A percentile compares a stretch with the other conserved stretches of the same genome.
Evolutionary conservation across 2,329 filamentous ascomycete species (phyloP).

Genomic region (Diaporthe citriasiana): DNA sequence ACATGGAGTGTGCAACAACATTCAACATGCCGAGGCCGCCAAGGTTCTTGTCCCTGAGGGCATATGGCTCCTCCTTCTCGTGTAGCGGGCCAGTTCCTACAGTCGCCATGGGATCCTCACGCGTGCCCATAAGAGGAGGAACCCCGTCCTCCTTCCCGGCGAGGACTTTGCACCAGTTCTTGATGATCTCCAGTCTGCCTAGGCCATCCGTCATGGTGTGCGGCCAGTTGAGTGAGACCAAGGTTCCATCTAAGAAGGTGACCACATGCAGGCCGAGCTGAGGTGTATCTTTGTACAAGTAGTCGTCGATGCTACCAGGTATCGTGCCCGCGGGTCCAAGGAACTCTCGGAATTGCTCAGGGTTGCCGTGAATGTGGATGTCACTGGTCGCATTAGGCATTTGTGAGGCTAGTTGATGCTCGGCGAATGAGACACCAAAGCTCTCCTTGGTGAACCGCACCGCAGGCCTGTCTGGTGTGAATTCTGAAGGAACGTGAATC

Average conservation of each 20-base stretch:
- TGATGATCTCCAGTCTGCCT: conserved; percentile 57
- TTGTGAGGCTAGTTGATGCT: conserved; percentile 57
- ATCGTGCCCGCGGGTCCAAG: conserved; percentile 47
- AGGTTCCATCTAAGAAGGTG: conserved; percentile 63
- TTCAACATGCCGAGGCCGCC: conserved; percentile 48
- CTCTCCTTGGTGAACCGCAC: conserved; percentile 56
- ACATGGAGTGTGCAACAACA: conserved; percentile 54
- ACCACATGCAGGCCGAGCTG: conserved; percentile 63
- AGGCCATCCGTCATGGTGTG: conserved; percentile 64
- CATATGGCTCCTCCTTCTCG: conserved; percentile 48
- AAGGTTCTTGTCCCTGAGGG: conserved; percentile 48
- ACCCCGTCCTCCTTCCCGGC: conserved; percentile 58
- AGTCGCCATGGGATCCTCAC: conserved; percentile 53
- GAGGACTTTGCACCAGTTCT: conserved; percentile 62
- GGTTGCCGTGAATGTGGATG: conserved; percentile 50
- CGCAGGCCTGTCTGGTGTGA: conserved; percentile 53
- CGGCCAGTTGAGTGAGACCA: conserved; percentile 61
- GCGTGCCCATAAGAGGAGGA: conserved; percentile 51
- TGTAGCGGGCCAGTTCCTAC: conserved; percentile 43
- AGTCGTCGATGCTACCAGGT: conserved; percentile 53
- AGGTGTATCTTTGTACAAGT: conserved; percentile 57
- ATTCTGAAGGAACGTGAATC: conserved; percentile 51
- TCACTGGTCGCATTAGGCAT: conserved; percentile 52
- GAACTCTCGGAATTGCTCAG: conserved; percentile 47
- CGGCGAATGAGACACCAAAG: conserved; percentile 53